These are phyloP conservation scores for Calcarisporium arbuscula DNA, from an alignment of 2,329 filamentous ascomycete species.

Conservation along the genomic window DNA sequence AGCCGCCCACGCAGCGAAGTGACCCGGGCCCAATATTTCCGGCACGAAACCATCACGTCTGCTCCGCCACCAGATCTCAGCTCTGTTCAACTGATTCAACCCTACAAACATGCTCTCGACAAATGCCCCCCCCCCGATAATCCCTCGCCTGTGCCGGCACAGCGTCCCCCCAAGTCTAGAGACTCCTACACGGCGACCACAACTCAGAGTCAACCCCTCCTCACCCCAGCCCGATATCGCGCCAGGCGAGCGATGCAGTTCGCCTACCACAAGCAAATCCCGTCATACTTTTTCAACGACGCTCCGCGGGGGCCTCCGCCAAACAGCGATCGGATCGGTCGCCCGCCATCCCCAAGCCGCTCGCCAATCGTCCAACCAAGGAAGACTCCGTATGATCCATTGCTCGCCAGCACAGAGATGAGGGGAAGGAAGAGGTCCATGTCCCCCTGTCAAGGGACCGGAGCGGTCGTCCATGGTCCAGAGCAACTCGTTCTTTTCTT, in stretches of 20 bases:
- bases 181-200: slow-evolving; percentile 61
- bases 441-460: slow-evolving; percentile 56
- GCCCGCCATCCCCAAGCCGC: slow-evolving; percentile 63
- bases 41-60: slow-evolving; percentile 37
- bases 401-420: no score
- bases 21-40: slow-evolving; percentile 44
- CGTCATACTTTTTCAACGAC: slow-evolving; percentile 60
- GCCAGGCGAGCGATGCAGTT: slow-evolving; percentile 45
- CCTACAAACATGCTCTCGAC: slow-evolving; percentile 96
- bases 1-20: slow-evolving; percentile 27
- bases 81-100: slow-evolving; percentile 75
- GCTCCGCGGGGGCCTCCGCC: slow-evolving; percentile 38
- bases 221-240: slow-evolving; percentile 63
- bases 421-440: no score
- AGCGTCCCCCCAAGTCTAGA: slow-evolving; percentile 52
- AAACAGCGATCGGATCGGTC: slow-evolving; percentile 31
- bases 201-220: slow-evolving; percentile 53
- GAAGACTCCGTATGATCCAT: slow-evolving; percentile 69
- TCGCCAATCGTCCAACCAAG: slow-evolving; percentile 86
- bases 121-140: slow-evolving; percentile 86
- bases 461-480: no score
- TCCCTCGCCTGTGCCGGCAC: slow-evolving; percentile 43
- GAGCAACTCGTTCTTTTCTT: no score
- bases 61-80: slow-evolving; percentile 72
- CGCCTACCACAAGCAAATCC: slow-evolving; percentile 58